Conservation (phyloP, 2,329 filamentous ascomycete genomes). For the Penicillium paneum region DNA sequence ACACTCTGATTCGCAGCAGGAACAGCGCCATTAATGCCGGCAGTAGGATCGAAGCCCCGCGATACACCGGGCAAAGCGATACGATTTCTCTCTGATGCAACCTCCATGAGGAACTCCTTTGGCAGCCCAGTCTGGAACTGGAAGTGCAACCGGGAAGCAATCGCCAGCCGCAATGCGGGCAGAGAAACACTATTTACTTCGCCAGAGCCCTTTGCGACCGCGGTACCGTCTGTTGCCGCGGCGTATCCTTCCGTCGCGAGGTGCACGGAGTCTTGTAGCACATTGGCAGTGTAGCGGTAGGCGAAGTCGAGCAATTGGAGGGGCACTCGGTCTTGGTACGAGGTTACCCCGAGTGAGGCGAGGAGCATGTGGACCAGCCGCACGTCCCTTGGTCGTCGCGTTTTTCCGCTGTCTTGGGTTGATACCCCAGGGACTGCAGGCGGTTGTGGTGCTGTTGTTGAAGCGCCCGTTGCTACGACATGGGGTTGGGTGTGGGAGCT, state of each 20-base stretch:
- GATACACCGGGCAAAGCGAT: constrained; percentile 55
- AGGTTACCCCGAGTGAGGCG: constrained; percentile 47
- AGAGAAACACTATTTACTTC: constrained; percentile 55
- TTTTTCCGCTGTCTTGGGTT: constrained; percentile 46
- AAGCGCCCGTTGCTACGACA: constrained; percentile 18
- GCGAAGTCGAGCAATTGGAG: constrained; percentile 53
- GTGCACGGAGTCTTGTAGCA: constrained; percentile 52
- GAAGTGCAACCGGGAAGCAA: constrained; percentile 58
- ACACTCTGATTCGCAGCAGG: constrained; percentile 33
- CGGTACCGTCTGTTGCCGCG: constrained; percentile 33
- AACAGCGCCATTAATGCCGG: constrained; percentile 21
- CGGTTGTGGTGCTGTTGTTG: constrained; percentile 29
- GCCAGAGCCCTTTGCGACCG: constrained; percentile 35
- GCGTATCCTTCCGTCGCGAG: constrained; percentile 51
- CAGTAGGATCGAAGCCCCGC: constrained; percentile 43
- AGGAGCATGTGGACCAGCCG: constrained; percentile 52
- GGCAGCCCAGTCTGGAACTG: constrained; percentile 59
- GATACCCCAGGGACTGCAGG: constrained; percentile 44
- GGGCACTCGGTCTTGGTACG: constrained; percentile 53
- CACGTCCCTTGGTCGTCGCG: constrained; percentile 49
- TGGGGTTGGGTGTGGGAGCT: constrained; percentile 15
- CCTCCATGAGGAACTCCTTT: constrained; percentile 60
- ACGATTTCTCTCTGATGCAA: constrained; percentile 55
- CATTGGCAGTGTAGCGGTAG: constrained; percentile 53
- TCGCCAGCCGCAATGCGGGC: constrained; percentile 58